Base-by-base conservation (phyloP, 2,329 filamentous ascomycete genomes). In the Apiospora sp. region DNA sequence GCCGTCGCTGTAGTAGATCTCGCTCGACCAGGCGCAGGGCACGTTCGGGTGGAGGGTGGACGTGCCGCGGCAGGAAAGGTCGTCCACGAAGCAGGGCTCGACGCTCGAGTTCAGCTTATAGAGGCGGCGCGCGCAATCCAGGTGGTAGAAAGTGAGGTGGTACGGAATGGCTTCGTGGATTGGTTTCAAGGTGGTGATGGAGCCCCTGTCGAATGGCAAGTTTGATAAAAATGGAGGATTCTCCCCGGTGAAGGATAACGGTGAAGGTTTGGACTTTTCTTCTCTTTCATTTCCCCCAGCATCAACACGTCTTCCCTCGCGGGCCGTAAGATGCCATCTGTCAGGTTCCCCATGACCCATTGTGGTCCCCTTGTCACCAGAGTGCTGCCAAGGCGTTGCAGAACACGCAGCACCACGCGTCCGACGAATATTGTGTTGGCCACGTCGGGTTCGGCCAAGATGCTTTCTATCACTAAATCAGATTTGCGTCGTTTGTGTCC, bases 121-220 rank as follows among this genome's bases (percentile, higher is more conserved):
- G 44, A 3, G 44, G 4, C n/a, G 41, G 13, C 67, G 67, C 16
- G 41, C 34, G 27, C 41, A 48, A 48, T 69, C 13, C 24, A 69
- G 24, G 27, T 69, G 67, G 22, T 69, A 49, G 43, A 69, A 69
- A 12, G 67, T 43, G n/a, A 69, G 67, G 7, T 48, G 67, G 67
- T 69, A 34, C 7, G 67, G 67, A 27, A 69, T 34, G 67, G 19
- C 30, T 5, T 27, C 8, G 41, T 69, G 67, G 12, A 69, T 69
- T 8, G 67, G 67, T 24, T 30, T 2, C 48, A 49, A 6, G 3
- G 48, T 24, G 22, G 22, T 12, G 22, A 49, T 24, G 22, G 48
- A 49, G 8, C 48, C 48, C 22, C 5, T n/a, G 8, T 49, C 48
- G 10, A 49, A 49, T 22, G 22, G 48, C 22, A 49, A 22, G 48